Evolutionary conservation across 1,284 basidiomycete genomes (phyloP), one percentile per base, ranked within the genome.

Genomic region (Pseudozyma sp.): DNA sequence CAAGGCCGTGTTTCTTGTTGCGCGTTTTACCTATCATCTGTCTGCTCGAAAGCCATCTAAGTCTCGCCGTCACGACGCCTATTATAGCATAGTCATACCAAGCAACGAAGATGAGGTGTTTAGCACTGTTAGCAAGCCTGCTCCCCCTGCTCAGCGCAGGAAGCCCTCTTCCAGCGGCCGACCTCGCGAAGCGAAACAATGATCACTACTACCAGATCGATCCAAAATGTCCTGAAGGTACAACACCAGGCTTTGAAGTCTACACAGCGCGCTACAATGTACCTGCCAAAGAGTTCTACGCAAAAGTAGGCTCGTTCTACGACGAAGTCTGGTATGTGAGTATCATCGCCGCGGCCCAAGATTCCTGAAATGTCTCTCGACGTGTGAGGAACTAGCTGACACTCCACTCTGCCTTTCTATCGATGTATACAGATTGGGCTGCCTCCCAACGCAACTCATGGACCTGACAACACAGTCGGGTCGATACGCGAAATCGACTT

Each of bases 271-370:
- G 65, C 14, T 68, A 60, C 50, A 50, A 68, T 11, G 65, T 68
- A 8, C 65, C 65, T 19, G 53, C 59, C 14, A 44, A 57, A 11
- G 35, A 56, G 40, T 68, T 68, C 38, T 61, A 42, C 39, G 65
- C 53, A 49, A 68, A 61, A 19, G 59, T 68, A 5, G 59, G 65
- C 6, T 68, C 65, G 12, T 68, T 68, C 50, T 68, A 39, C 44
- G 65, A 68, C 44, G 65, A 68, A 18, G 58, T 48, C 9, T 68
- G 65, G 65, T 68, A 68, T 56, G 62, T 65, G 45, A 65, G 62
- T 65, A 58, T 59, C 47, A 16, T n/a, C 4, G n/a, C 16, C 21
- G n/a, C 12, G 7, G 36, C 9, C 25, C 18, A 5, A 25, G 12
- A 11, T 52, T 7, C 14, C n/a, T 3, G 5, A 34, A 13, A 18